A percentile compares a stretch with the other conserved stretches of the same genome.
phyloP scores from a whole-genome alignment of 768 basidiomycete genomes.

The Lepiota brunneoincarnata region DNA sequence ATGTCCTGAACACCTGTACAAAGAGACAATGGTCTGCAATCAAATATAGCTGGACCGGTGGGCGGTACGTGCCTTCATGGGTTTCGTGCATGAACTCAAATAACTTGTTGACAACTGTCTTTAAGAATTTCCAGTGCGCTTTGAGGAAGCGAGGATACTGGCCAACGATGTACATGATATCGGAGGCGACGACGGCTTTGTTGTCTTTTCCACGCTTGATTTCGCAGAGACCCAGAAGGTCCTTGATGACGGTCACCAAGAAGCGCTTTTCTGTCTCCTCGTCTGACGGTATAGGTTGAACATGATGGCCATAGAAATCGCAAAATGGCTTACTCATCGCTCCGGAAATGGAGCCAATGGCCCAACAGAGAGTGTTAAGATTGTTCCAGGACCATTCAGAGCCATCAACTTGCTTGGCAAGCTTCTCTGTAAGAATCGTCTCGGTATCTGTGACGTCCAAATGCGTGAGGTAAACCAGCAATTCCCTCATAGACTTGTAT shows the following conservation, averaged over 20 bases:
- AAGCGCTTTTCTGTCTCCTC: slow-evolving; percentile 99
- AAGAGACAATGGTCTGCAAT: not conserved
- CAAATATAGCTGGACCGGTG: not conserved
- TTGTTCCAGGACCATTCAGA: slow-evolving; percentile 99
- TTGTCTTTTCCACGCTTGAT: slow-evolving; percentile 99
- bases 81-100: slow-evolving; percentile 99
- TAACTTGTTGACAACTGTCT: slow-evolving; percentile 98
- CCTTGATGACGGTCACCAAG: slow-evolving; percentile 98
- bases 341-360: slow-evolving; percentile 97
- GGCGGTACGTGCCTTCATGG: slow-evolving; percentile 76
- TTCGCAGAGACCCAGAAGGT: slow-evolving; percentile 94
- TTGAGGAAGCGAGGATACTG: slow-evolving; percentile 99
- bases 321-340: slow-evolving; percentile 84
- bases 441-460: slow-evolving; percentile 96
- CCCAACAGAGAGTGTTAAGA: slow-evolving; percentile 98
- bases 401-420: slow-evolving; percentile 95
- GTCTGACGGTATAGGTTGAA: slow-evolving; percentile 44
- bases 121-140: slow-evolving; percentile 99
- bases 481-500: slow-evolving; percentile 98
- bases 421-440: slow-evolving; percentile 95
- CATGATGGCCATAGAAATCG: not conserved
- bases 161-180: slow-evolving; percentile 99
- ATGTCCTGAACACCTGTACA: slow-evolving; percentile 93
- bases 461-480: slow-evolving; percentile 97
- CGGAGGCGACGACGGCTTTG: slow-evolving; percentile 96